Evolutionary conservation across 1,284 basidiomycete genomes (phyloP).

Genomic region (Leccinum pachyderme): DNA sequence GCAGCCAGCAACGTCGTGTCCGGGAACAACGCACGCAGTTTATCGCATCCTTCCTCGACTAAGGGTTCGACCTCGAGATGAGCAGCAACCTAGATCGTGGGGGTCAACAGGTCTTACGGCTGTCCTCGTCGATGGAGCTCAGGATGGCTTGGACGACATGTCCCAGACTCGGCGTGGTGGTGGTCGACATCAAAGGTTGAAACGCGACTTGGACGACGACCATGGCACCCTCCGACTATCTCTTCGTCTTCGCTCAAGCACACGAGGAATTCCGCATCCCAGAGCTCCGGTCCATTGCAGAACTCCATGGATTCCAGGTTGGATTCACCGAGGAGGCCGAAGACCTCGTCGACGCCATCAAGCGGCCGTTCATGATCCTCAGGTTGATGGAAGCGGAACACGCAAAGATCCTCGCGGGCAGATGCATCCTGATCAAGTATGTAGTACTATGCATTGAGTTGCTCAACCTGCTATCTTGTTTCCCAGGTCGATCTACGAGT

Average conservation of each 20-base stretch:
- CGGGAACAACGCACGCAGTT: constrained; percentile 56
- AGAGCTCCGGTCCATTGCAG: constrained; percentile 70
- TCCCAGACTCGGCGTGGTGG: constrained; percentile 10
- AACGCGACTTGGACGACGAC: background rate
- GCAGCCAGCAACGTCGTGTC: constrained; percentile 63
- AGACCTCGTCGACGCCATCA: constrained; percentile 41
- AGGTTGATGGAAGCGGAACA: constrained; percentile 71
- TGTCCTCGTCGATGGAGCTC: constrained; percentile 30
- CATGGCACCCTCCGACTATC: constrained; percentile 45
- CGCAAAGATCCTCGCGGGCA: constrained; percentile 66
- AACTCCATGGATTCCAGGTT: constrained; percentile 61
- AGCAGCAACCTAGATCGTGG: constrained; percentile 1
- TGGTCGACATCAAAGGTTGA: constrained; percentile 13
- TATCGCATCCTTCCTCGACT: constrained; percentile 55
- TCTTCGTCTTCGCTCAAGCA: constrained; percentile 76
- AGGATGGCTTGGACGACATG: constrained; percentile 31
- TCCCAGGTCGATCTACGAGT: constrained; percentile 71
- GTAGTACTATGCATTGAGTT: background rate
- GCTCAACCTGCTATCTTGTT: background rate
- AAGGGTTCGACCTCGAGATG: background rate
- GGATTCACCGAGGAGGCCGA: constrained; percentile 32
- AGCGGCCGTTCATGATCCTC: constrained; percentile 75
- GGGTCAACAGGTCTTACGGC: constrained; percentile 18
- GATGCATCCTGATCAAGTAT: constrained; percentile 86
- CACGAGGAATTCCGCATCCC: constrained; percentile 82